Evolutionary conservation across 352 stramenopile genomes (phyloP), one percentile per base, ranked within the genome.

Genomic region (Globisporangium abappressorium): DNA sequence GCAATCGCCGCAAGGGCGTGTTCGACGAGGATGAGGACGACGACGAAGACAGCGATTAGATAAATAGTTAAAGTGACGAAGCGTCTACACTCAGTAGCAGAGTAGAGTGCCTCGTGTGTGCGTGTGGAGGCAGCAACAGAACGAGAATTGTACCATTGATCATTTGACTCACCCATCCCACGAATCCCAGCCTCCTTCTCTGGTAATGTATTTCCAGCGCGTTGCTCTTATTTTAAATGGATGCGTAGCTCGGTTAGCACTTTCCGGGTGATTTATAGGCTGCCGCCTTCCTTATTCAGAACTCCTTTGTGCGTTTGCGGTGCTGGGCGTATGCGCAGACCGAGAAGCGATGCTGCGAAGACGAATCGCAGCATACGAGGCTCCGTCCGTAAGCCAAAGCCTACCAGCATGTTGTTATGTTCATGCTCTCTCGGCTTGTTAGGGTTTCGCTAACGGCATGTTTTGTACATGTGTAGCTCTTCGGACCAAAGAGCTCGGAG

Each of bases 1-100:
- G 81, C 65, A 94, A 94, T 78, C 86, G 83, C 9, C 83, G 83
- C 60, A 85, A 89, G 30, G 81, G 81, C n/a, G 74, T 90, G 53
- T 89, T 92, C 22, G 84, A 91, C 43, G 82, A 90, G 8, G 84
- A 91, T 55, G 79, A 90, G 28, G 74, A 85, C n/a, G 81, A 91
- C 0, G 79, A 90, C 18, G 79, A 89, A 15, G 67, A 72, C 36
- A 68, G 62, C 43, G 47, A 81, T 56, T 51, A 78, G 82, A 70
- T 58, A 76, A 15, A 55, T 72, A 28, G 77, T 81, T 41, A 61
- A 30, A 41, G 5, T 20, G 51, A n/a, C 9, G 20, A 51, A 36
- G 24, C 15, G 11, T 12, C 12, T 51, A 18, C 53, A 9, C 22
- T n/a, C 38, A 15, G 38, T 20, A 14, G 30, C 14, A 49, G 5